A percentile compares a stretch with the other conserved stretches of the same genome.
Evolutionary conservation across 257 asterid species (phyloP).

Genomic region (Lantana camara): DNA sequence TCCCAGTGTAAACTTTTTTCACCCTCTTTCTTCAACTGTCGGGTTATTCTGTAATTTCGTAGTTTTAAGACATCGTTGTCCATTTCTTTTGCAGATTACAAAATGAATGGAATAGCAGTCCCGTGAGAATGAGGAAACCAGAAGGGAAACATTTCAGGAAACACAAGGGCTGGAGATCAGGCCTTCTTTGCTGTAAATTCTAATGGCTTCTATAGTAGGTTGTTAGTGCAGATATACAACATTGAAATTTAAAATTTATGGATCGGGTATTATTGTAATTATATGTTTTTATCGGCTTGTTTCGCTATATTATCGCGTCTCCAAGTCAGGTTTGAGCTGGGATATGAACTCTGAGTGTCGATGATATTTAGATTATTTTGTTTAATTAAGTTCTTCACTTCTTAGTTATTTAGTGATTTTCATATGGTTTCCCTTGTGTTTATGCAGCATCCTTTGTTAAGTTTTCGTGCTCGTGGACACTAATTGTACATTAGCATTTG

Average conservation of each 20-base stretch:
- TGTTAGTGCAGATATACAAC: conserved; percentile 43
- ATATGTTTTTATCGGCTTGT: conserved; percentile 37
- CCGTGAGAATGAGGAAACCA: conserved; percentile 68
- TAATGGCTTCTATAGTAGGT: conserved; percentile 33
- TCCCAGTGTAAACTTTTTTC: conserved; percentile 51
- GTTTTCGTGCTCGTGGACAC: no score
- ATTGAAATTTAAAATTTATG: neutral
- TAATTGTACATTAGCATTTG: no score
- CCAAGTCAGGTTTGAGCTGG: conserved; percentile 36
- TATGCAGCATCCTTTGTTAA: no score
- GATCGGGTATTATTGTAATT: conserved; percentile 29
- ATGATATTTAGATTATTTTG: neutral
- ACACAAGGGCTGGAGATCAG: conserved; percentile 73
- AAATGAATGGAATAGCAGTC: conserved; percentile 83
- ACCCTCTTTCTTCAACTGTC: neutral
- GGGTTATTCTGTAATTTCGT: neutral
- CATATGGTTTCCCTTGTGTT: no score
- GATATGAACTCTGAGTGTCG: conserved; percentile 23
- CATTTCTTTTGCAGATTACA: conserved; percentile 53
- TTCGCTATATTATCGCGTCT: conserved; percentile 34
- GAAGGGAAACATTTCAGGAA: conserved; percentile 52
- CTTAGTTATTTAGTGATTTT: no score
- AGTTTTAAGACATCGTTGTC: neutral
- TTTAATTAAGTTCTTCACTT: neutral
- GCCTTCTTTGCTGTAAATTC: conserved; percentile 81